Evolutionary conservation across 768 basidiomycete species (phyloP), one percentile per base, ranked within the genome.

Genomic region (Calvatia gigantea): DNA sequence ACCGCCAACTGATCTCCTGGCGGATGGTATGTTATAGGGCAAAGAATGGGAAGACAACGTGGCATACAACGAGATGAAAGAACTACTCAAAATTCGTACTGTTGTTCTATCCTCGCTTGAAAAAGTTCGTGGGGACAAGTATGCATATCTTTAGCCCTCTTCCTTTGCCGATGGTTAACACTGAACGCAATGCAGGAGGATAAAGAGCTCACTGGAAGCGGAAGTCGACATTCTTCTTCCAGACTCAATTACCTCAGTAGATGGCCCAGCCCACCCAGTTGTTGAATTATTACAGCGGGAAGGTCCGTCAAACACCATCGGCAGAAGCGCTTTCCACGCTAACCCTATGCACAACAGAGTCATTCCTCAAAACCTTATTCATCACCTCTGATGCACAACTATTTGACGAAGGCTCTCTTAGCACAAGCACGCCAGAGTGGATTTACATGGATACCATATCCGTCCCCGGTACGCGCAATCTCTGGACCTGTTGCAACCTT

Each of bases 191-290:
- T 12, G 14, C 37, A 92, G 91, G 62, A 73, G 80, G n/a, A 65
- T 95, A 23, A 84, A 81, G 62, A 88, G 83, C 64, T 85, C 93
- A 2, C 69, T 90, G 35, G 90, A 92, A 69, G 91, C 90, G 15
- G 80, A 84, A 45, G 82, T 94, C 2, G 78, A 85, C 35, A 72
- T 95, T 15, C 69, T 82, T 15, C 50, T 88, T 28, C 79, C 83
- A 3, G 64, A 28, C 50, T 72, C 53, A 35, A 73, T 12, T 56
- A 72, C 6, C 54, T 80, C 9, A 60, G 21, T n/a, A 35, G 50
- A 14, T 49, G 8, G 14, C 19, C 2, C 25, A 23, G 32, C 17
- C 12, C n/a, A 19, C 27, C 6, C 3, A 27, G 32, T 21, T 14
- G 35, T n/a, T 3, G n/a, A 37, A 12, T 33, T 43, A 25, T 38